Evolutionary conservation across 768 basidiomycete genomes (phyloP), one percentile per base, ranked within the genome.

Genomic region (Suillus bovinus): DNA sequence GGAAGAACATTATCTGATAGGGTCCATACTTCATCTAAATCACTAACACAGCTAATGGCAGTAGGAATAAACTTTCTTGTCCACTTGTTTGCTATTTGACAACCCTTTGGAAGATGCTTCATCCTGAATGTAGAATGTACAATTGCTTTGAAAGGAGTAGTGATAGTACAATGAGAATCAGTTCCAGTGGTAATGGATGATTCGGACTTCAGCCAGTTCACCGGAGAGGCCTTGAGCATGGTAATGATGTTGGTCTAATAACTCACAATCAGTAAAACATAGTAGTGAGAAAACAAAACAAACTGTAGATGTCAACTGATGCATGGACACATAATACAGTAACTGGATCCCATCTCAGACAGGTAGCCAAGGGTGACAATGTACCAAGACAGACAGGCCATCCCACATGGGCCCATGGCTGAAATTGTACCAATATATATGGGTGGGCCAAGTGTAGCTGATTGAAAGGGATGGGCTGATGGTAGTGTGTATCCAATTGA

Each of bases 11-110:
- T 9, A 33, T 33, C 33, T 33, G 33, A 33, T 33, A 67, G 50
- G 47, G 33, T 46, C 63, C 66, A 66, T 5, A 47, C 46, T 47
- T 47, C 14, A 0, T 47, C 24, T 1, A 47, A 2, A 47, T 47
- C 1, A 5, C 46, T 6, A 2, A 47, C 13, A 13, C 46, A 47
- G 46, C 10, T 13, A 47, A 47, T 10, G 6, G 7, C 6, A 8
- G 24, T 47, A 13, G 46, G 24, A 5, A 47, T 24, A 6, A 47
- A 27, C 46, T 47, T 14, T 24, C 14, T 24, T 22, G 13, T 14
- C 46, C 24, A 47, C 46, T 47, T 47, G 46, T 47, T 47, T 47
- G 2, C 46, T 13, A 24, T 27, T 24, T 11, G 22, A 5, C 22
- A 47, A 24, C 46, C 46, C 14, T 47, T 24, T 2, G 46, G 46